Conservation (phyloP, 2,329 filamentous ascomycete species). For the Rhexocercosporidium sp. region DNA sequence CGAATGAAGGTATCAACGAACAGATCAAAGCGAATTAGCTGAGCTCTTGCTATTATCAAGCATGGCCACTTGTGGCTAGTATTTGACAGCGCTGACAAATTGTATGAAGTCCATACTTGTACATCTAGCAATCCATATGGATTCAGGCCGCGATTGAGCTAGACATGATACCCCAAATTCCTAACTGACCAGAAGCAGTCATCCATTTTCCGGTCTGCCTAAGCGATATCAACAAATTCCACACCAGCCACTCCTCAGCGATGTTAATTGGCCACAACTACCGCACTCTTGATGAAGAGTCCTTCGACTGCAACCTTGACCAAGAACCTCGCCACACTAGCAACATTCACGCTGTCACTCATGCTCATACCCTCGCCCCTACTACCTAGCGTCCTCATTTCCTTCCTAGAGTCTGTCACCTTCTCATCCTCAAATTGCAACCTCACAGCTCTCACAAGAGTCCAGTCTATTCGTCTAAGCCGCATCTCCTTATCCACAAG, state of each 20-base stretch:
- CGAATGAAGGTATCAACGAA: no score
- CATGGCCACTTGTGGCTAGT: no score
- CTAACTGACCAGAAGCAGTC: no score
- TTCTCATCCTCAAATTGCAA: conserved; percentile 42
- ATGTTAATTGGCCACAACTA: conserved; percentile 32
- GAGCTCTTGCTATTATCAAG: no score
- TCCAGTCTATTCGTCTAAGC: conserved; percentile 45
- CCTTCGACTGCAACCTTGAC: conserved; percentile 42
- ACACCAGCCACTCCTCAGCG: not conserved
- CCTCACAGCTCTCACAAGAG: conserved; percentile 44
- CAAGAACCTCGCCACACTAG: conserved; percentile 43
- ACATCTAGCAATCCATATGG: no score
- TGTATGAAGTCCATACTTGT: no score
- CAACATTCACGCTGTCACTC: conserved; percentile 39
- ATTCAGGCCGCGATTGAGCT: no score
- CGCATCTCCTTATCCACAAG: conserved; percentile 47
- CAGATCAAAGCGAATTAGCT: no score
- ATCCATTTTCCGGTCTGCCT: no score
- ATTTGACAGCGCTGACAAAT: no score
- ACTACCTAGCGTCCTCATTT: conserved; percentile 41
- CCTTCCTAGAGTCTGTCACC: conserved; percentile 27
- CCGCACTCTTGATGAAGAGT: conserved; percentile 31
- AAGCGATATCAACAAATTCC: not conserved
- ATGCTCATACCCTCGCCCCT: conserved; percentile 42
- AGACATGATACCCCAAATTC: no score